phyloP scores from a whole-genome alignment of 257 asterid species.

The Dorcoceras hygrometricum region DNA sequence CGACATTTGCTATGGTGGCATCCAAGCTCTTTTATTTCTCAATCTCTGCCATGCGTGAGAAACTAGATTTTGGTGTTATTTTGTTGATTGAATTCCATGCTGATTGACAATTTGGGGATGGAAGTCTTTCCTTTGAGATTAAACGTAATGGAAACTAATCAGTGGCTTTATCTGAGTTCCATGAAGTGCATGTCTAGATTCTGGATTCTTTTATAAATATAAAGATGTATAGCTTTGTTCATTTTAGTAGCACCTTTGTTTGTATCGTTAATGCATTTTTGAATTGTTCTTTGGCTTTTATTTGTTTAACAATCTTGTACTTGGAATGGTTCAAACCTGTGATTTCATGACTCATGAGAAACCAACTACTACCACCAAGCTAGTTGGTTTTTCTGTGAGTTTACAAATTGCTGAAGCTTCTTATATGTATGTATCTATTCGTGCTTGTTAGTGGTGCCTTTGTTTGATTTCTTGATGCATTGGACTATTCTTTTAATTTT shows the following conservation, averaged over 20 bases:
- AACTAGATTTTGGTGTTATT: not conserved
- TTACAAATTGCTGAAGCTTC: not conserved
- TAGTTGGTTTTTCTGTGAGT: not conserved
- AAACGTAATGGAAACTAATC: constrained; percentile 9
- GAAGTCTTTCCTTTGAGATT: constrained; percentile 11
- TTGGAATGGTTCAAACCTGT: not conserved
- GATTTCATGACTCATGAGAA: not conserved
- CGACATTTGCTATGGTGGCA: constrained; percentile 2
- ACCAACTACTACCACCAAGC: not conserved
- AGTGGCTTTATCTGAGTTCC: constrained; percentile 22
- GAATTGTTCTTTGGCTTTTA: not conserved
- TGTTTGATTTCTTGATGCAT: not conserved
- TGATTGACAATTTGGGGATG: not conserved
- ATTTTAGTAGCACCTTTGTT: constrained; percentile 5
- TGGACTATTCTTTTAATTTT: not conserved
- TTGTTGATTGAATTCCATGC: constrained; percentile 17
- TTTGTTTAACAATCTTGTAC: not conserved
- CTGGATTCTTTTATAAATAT: not conserved
- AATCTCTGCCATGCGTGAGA: not conserved
- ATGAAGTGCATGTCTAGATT: not conserved
- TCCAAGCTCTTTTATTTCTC: constrained; percentile 5
- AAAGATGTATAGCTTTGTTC: not conserved
- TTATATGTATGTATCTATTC: not conserved
- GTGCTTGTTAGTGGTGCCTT: not conserved
- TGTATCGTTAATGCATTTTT: not conserved